Base-by-base conservation (phyloP, 2,329 filamentous ascomycete genomes). In the Ascochyta lentis region DNA sequence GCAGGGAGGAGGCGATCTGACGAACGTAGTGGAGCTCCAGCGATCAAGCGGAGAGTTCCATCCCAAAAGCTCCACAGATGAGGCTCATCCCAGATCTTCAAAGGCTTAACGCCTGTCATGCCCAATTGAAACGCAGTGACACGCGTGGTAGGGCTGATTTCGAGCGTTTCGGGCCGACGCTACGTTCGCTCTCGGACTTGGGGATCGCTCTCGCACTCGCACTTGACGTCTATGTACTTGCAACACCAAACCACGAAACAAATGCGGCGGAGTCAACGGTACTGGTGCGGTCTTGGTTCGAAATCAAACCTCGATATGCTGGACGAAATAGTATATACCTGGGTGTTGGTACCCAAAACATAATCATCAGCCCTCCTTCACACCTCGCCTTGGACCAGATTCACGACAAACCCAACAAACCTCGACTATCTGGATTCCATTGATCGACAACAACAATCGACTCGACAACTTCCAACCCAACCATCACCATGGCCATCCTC, bases 171-270 rank as follows among this genome's bases (percentile, higher is more conserved):
- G 33, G 42, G 31, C 48, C 41, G 50, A 53, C 48, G 27, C 43
- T 47, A 33, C 29, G 29, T 13, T 55, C 52, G 52, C 41, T 50
- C 31, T 49, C 49, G 49, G 16, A 39, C 24, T 27, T 19, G 29
- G 22, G 33, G 8, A 6, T 55, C 54, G 57, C 49, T 35, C 43
- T 58, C 56, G 56, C 56, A 44, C 50, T 60, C 57, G 57, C 45
- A 54, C 45, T 59, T 37, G 38, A 40, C 12, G 16, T 47, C 33
- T 26, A 10, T 34, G 38, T 37, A 44, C 29, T 29, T 44, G 49
- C 49, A 54, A 59, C 57, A 42, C 45, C 49, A 54, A 45, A 41
- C 44, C 23, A 45, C 56, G 34, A 49, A 48, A 48, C 44, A 44
- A 16, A 59, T 41, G 51, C 45, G 51, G 51, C 51, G 46, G 47